Evolutionary conservation across 2,329 filamentous ascomycete genomes (phyloP), one percentile per base, ranked within the genome.

Genomic region (Thelonectria blattea): DNA sequence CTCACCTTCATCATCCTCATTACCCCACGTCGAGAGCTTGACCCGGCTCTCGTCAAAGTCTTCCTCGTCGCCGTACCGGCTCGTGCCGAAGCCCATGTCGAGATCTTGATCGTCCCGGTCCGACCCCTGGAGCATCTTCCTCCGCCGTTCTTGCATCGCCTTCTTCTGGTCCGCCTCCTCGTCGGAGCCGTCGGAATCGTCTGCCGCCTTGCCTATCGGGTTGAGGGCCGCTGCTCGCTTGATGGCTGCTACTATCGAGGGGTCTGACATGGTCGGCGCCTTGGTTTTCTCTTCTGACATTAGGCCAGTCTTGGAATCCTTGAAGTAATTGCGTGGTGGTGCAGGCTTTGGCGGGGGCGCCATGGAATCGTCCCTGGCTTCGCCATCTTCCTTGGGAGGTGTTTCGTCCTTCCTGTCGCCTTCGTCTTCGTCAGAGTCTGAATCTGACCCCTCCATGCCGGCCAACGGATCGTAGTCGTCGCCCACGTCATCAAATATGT

Each of bases 51-150:
- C 83, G 42, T 93, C 91, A 65, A 90, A 85, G 65, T 96, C 93
- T 61, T 93, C 93, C 51, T 93, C 93, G 71, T 97, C 95, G 55
- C 91, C 93, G 70, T 92, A 89, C 27, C 94, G 85, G 71, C 90
- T 95, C 18, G 88, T 91, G 34, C 95, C 95, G 72, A 99, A 98
- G 61, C 93, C 94, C 82, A 98, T 86, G 72, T 99, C 95, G 78
- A 99, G 85, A 76, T 99, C 94, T 58, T 94, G 88, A 49, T 93
- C 87, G 73, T 98, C 94, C 49, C 93, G 86, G 67, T 91, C 90
- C 56, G 88, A 86, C 61, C 84, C 84, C 68, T 88, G 81, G 6
- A 97, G 81, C 80, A 97, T 90, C 65, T 86, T 89, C 74, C 87
- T 89, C 52, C 89, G 86, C 8, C 90, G 88, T 51, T 88, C 88